These are phyloP conservation scores for Helotiales sp. DNA, from an alignment of 2,329 filamentous ascomycete genomes.

Conservation along the genomic window DNA sequence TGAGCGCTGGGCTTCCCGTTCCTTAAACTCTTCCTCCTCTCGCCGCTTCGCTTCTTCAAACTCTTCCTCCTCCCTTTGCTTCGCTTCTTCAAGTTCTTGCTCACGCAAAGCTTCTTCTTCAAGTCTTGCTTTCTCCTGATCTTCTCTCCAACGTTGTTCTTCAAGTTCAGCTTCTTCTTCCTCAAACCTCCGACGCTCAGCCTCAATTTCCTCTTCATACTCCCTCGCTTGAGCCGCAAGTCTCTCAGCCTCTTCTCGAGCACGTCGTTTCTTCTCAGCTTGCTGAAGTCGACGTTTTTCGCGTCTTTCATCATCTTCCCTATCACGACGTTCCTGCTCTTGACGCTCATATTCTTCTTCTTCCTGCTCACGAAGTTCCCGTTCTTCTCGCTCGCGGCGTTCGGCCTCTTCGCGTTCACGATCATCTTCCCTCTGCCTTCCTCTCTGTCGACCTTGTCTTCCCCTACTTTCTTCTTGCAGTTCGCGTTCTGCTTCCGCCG, in stretches of 20 bases:
- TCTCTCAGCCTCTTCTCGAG: constrained; percentile 12
- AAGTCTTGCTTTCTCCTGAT: not conserved
- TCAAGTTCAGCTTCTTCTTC: constrained; percentile 10
- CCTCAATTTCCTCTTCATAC: constrained; percentile 12
- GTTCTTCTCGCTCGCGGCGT: not conserved
- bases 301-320: not conserved
- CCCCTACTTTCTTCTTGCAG: not conserved
- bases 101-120: not conserved
- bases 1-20: not conserved
- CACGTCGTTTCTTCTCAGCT: constrained; percentile 6
- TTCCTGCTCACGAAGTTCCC: not conserved
- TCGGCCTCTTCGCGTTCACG: not conserved
- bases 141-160: not conserved
- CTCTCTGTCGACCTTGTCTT: not conserved
- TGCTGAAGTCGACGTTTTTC: not conserved
- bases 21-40: not conserved
- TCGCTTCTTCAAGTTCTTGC: not conserved
- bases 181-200: not conserved
- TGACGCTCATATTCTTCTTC: not conserved
- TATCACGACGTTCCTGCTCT: not conserved
- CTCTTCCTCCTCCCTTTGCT: not conserved
- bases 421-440: constrained; percentile 5
- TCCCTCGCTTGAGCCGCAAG: constrained; percentile 11
- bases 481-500: not conserved
- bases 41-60: not conserved